These are phyloP conservation scores for Clavariopsis aquatica DNA, from an alignment of 495 filamentous ascomycete genomes.

Conservation along the genomic window DNA sequence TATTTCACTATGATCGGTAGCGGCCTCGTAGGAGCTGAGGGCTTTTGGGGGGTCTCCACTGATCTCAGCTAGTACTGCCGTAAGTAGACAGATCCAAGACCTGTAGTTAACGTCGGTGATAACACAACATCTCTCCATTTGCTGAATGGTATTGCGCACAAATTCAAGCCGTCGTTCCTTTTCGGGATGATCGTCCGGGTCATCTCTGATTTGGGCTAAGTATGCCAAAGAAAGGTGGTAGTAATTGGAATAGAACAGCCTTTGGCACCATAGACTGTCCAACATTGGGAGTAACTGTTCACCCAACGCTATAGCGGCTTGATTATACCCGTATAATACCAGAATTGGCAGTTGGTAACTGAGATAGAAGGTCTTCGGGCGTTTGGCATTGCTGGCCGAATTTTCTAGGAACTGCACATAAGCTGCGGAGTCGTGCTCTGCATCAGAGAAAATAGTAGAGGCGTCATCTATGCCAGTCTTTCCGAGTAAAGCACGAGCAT, in stretches of 20 bases:
- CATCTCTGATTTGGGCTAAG: constrained; percentile 61
- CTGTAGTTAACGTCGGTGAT: constrained; percentile 78
- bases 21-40: constrained; percentile 69
- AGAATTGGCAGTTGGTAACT: constrained; percentile 70
- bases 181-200: constrained; percentile 50
- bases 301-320: constrained; percentile 67
- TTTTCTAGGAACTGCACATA: constrained; percentile 62
- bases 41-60: constrained; percentile 61
- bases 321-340: constrained; percentile 74
- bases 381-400: constrained; percentile 55
- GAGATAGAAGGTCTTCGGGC: constrained; percentile 65
- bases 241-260: constrained; percentile 63
- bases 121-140: constrained; percentile 67
- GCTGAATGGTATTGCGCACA: constrained; percentile 58
- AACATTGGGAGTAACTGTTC: constrained; percentile 59
- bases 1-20: constrained; percentile 76
- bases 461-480: constrained; percentile 66
- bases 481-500: constrained; percentile 76
- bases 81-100: constrained; percentile 71
- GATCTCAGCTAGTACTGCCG: constrained; percentile 71
- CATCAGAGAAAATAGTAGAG: constrained; percentile 67
- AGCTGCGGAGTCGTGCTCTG: constrained; percentile 61
- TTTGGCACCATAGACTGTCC: constrained; percentile 69
- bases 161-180: constrained; percentile 58
- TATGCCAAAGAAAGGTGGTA: constrained; percentile 73